Conservation (phyloP, 2,329 filamentous ascomycete species). For the Cladorrhinum sp. region DNA sequence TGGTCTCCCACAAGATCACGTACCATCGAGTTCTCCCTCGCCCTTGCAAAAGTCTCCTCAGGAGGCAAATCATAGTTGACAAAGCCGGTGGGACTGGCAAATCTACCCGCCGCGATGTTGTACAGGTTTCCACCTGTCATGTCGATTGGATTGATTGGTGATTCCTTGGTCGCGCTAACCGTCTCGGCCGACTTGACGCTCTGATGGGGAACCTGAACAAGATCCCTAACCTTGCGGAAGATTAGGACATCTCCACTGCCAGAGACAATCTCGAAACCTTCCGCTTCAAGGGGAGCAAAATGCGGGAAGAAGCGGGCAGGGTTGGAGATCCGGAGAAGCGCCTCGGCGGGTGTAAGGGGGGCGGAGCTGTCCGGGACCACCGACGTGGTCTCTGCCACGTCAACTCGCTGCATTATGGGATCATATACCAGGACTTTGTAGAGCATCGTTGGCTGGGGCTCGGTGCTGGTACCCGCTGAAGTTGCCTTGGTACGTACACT, state of each 20-base stretch:
- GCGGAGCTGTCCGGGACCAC: constrained; percentile 46
- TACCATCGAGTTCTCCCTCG: constrained; percentile 8
- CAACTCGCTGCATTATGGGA: constrained; percentile 54
- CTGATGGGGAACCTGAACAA: constrained; percentile 17
- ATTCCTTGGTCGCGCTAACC: background rate
- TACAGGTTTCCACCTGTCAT: constrained; percentile 44
- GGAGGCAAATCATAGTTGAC: constrained; percentile 56
- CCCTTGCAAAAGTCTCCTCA: constrained; percentile 32
- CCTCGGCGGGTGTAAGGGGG: constrained; percentile 56
- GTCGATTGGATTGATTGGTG: constrained; percentile 56
- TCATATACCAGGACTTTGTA: constrained; percentile 70
- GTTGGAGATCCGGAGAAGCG: constrained; percentile 58
- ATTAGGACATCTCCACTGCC: constrained; percentile 62
- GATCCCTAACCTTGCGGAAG: constrained; percentile 57
- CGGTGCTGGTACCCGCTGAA: background rate
- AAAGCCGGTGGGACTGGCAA: constrained; percentile 63
- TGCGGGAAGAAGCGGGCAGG: constrained; percentile 65
- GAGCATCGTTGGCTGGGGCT: constrained; percentile 28
- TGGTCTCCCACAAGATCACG: background rate
- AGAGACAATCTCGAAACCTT: constrained; percentile 66
- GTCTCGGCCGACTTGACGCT: background rate
- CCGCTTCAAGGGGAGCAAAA: constrained; percentile 54
- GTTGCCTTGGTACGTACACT: background rate
- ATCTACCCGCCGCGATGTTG: constrained; percentile 49
- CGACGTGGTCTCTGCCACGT: constrained; percentile 59